These are phyloP conservation scores for Microcyclospora pomicola DNA, from an alignment of 2,329 filamentous ascomycete genomes.

Conservation along the genomic window DNA sequence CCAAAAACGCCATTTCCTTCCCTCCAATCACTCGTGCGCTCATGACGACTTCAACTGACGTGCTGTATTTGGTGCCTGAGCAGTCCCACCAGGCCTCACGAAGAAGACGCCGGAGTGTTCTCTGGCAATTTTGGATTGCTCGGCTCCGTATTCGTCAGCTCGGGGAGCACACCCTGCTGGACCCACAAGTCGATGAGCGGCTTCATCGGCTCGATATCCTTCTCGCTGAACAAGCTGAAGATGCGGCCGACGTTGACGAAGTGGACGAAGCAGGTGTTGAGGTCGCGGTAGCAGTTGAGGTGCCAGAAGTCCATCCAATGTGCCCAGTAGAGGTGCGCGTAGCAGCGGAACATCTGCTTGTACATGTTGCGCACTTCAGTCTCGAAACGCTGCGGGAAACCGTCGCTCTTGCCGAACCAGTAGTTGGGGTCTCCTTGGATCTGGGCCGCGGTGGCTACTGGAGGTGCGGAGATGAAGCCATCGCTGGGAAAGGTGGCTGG, in stretches of 20 bases:
- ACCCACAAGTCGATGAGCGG: constrained; percentile 86
- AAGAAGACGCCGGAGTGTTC: no score
- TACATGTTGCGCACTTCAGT: constrained; percentile 65
- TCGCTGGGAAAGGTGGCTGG: constrained; percentile 82
- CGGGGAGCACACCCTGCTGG: constrained; percentile 71
- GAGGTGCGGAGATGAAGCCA: constrained; percentile 50
- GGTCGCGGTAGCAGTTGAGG: constrained; percentile 33
- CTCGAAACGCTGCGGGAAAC: constrained; percentile 40
- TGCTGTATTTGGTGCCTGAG: no score
- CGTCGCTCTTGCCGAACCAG: constrained; percentile 84
- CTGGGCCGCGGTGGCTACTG: constrained; percentile 30
- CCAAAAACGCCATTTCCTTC: no score
- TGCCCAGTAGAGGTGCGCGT: constrained; percentile 39
- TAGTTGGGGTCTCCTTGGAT: constrained; percentile 39
- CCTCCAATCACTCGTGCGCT: no score
- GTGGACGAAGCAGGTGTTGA: constrained; percentile 41
- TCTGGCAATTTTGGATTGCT: no score
- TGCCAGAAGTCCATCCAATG: constrained; percentile 41
- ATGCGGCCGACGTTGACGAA: constrained; percentile 57
- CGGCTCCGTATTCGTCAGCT: constrained; percentile 1
- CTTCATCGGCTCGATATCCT: constrained; percentile 92
- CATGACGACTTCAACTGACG: no score
- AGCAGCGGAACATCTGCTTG: constrained; percentile 42
- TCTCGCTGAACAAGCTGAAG: constrained; percentile 62
- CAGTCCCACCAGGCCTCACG: no score